Base-by-base conservation (phyloP, 139 green algal species). In the Coelastrella sp. region DNA sequence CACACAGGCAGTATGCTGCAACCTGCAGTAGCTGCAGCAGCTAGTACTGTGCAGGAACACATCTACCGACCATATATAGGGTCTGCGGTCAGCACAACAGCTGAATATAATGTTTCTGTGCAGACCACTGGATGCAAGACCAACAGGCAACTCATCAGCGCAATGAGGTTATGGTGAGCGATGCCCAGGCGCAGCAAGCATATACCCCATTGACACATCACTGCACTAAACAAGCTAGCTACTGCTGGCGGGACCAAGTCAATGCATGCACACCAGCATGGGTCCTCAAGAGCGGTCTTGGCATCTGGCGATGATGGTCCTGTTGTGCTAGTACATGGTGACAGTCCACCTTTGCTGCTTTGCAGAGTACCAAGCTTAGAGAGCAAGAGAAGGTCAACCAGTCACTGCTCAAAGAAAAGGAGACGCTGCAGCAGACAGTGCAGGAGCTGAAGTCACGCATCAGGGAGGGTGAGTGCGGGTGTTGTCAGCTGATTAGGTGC, bases 111-210 rank as follows among this genome's bases (percentile, higher is more conserved):
- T 77, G 71, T 23, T 20, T 77, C 76, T 47, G n/a, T 79, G 82
- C 82, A 87, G 82, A 87, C 54, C 58, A 87, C 16, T 87, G 82
- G 82, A 77, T 87, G 82, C 82, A 87, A 20, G 82, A 87, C 64
- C 82, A 87, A 71, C 82, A 87, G 5, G 82, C 82, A 61, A 87
- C 82, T 11, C 65, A 79, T 20, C 82, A 87, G 65, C 64, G 82
- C 23, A 87, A 87, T 54, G 82, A 87, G 32, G 64, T 87, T 32
- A 87, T 87, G 82, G 82, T 87, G 32, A 19, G 82, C 59, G 32
- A 47, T 47, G 32, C 32, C 32, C 32, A 47, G 32, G 32, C 32
- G 32, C 32, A n/a, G 32, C 32, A 47, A 47, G 32, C 32, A 47
- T 47, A 47, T 47, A 47, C 32, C 32, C 32, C 32, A 47, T 47